phyloP scores from a whole-genome alignment of 179 eudicot genomes.

The Nepenthes alata region DNA sequence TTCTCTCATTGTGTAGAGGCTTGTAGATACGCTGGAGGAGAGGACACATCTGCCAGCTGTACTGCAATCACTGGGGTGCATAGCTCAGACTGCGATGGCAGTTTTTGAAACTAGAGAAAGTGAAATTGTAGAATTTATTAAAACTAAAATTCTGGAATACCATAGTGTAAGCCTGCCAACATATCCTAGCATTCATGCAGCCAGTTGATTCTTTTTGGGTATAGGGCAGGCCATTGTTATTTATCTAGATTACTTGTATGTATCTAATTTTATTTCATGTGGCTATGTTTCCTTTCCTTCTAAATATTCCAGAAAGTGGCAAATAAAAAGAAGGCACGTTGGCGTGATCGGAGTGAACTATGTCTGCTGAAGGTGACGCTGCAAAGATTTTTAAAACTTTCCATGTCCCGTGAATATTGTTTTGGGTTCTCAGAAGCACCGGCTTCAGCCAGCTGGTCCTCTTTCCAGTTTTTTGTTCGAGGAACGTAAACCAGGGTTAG shows the following conservation, averaged over 20 bases:
- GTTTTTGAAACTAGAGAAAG: conserved; percentile 92
- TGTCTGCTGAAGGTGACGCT: conserved; percentile 72
- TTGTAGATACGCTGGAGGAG: conserved; percentile 90
- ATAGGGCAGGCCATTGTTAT: background rate
- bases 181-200: background rate
- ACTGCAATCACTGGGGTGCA: conserved; percentile 92
- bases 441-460: too few species aligned
- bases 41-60: conserved; percentile 80
- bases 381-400: background rate
- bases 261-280: conserved; percentile 2
- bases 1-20: conserved; percentile 51
- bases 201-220: too few species aligned
- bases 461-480: too few species aligned
- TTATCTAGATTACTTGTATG: background rate
- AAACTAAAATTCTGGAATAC: conserved; percentile 48
- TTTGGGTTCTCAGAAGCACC: too few species aligned
- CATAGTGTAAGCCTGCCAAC: conserved; percentile 46
- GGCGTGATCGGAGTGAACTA: conserved; percentile 82
- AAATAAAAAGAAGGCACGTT: conserved; percentile 41
- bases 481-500: too few species aligned
- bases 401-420: too few species aligned
- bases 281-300: conserved; percentile 1
- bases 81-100: conserved; percentile 96
- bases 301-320: conserved; percentile 43
- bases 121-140: conserved; percentile 68